Conservation (phyloP, 441 rosid genomes). For the Lepidium campestre region DNA sequence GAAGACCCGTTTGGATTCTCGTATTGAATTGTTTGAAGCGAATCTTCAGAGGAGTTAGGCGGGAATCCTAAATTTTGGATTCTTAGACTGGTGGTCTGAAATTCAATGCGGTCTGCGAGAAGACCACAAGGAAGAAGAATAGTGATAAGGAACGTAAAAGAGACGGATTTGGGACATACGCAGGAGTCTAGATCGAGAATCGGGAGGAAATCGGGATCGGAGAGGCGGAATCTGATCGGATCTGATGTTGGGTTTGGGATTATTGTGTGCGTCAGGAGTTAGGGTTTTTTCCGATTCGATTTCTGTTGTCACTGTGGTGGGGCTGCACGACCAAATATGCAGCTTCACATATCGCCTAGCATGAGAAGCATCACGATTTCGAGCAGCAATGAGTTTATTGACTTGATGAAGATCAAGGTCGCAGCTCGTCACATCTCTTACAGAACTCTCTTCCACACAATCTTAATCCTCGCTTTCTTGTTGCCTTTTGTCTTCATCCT, state of each 20-base stretch:
- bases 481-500: slow-evolving; percentile 98
- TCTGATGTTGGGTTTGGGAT: slow-evolving; percentile 64
- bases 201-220: slow-evolving; percentile 23
- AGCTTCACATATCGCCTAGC: slow-evolving; percentile 99
- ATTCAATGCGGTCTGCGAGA: slow-evolving; percentile 68
- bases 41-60: slow-evolving; percentile 11
- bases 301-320: slow-evolving; percentile 33
- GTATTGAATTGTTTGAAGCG: slow-evolving; percentile 19
- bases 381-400: slow-evolving; percentile 90
- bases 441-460: slow-evolving; percentile 89
- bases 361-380: slow-evolving; percentile 99
- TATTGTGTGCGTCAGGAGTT: slow-evolving; percentile 23
- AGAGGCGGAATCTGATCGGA: slow-evolving; percentile 34
- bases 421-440: slow-evolving; percentile 99
- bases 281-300: slow-evolving; percentile 17
- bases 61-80: slow-evolving; percentile 21
- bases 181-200: slow-evolving; percentile 30
- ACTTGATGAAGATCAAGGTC: slow-evolving; percentile 99
- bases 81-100: slow-evolving; percentile 12
- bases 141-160: slow-evolving; percentile 3
- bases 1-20: slow-evolving; percentile 24
- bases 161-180: slow-evolving; percentile 19
- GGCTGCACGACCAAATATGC: slow-evolving; percentile 85
- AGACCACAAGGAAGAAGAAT: slow-evolving; percentile 34
- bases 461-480: slow-evolving; percentile 93